phyloP scores from a whole-genome alignment of 805 yeast genomes.

The Tetrapisispora fleetii region DNA sequence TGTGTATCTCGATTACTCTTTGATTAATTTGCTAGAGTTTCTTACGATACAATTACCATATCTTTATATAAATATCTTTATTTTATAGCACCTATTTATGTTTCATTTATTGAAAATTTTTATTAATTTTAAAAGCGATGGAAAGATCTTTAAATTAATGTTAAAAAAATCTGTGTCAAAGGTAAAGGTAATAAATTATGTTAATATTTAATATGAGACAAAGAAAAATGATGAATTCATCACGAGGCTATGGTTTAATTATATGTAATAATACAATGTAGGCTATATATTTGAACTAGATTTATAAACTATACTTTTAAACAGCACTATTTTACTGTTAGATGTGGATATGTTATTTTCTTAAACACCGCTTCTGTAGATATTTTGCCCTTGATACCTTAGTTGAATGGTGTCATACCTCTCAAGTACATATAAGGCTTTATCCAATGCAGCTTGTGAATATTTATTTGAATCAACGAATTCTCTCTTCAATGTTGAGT shows the following conservation, averaged over 20 bases:
- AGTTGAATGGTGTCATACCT: slow-evolving; percentile 80
- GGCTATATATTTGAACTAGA: neutral
- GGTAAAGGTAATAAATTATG: neutral
- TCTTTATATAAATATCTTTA: neutral
- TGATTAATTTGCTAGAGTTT: neutral
- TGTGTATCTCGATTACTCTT: neutral
- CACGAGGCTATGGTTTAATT: no score
- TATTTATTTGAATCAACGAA: slow-evolving; percentile 59
- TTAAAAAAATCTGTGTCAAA: no score
- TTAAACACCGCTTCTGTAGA: slow-evolving; percentile 64
- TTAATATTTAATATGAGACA: no score
- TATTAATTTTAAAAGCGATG: neutral
- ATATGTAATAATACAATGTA: neutral
- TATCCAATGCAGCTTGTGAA: slow-evolving; percentile 65
- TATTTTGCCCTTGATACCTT: slow-evolving; percentile 76
- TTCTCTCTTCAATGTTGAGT: slow-evolving; percentile 72
- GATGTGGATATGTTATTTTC: neutral
- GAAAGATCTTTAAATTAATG: neutral
- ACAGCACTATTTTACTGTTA: neutral
- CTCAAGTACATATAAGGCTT: slow-evolving; percentile 72
- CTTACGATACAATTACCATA: neutral
- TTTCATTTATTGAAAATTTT: neutral
- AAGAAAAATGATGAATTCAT: neutral
- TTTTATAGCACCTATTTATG: neutral
- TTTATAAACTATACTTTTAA: neutral